phyloP scores from a whole-genome alignment of 495 filamentous ascomycete genomes.

The Hypoxylon perforatum region DNA sequence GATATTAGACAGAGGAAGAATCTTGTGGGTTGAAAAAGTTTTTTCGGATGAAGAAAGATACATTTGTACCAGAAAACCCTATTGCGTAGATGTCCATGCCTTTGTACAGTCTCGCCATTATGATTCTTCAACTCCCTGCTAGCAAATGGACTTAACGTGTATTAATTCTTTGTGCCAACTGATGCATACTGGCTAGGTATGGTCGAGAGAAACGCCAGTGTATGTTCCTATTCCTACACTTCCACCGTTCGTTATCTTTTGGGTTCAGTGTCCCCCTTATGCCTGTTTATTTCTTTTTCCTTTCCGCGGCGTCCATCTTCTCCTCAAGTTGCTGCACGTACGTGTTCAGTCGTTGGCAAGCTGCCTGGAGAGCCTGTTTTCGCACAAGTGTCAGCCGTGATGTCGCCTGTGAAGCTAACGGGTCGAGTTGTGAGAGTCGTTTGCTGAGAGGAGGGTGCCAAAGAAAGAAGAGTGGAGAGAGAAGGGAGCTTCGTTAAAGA shows the following conservation, averaged over 20 bases:
- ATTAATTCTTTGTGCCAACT: slow-evolving; percentile 20
- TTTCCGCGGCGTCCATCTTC: slow-evolving; percentile 75
- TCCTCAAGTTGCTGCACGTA: slow-evolving; percentile 86
- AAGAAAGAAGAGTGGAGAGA: slow-evolving; percentile 19
- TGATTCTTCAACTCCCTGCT: slow-evolving; percentile 36
- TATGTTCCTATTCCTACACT: slow-evolving; percentile 30
- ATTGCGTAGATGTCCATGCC: slow-evolving; percentile 10
- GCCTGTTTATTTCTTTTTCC: slow-evolving; percentile 54
- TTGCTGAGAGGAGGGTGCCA: slow-evolving; percentile 6
- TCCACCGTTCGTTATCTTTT: slow-evolving; percentile 9
- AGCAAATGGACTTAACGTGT: slow-evolving; percentile 9
- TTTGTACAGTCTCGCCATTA: slow-evolving; percentile 27
- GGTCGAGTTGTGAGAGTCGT: slow-evolving; percentile 21
- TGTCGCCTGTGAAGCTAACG: slow-evolving; percentile 28
- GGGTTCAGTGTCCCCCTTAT: slow-evolving; percentile 3
- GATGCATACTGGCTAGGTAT: slow-evolving; percentile 12
- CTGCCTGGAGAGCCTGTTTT: slow-evolving; percentile 82
- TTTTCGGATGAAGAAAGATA: neutral
- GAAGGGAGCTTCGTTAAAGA: slow-evolving; percentile 1
- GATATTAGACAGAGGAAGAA: too few relatives aligned
- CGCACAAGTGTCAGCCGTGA: slow-evolving; percentile 32
- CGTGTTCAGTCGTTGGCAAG: slow-evolving; percentile 84
- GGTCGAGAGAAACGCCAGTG: slow-evolving; percentile 6
- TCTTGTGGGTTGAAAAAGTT: too few relatives aligned
- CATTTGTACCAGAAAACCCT: slow-evolving; percentile 6